A percentile compares a stretch with the other conserved stretches of the same genome.
These are phyloP conservation scores for Penicillium ochrochloron DNA, from an alignment of 495 filamentous ascomycete species.

Conservation along the genomic window DNA sequence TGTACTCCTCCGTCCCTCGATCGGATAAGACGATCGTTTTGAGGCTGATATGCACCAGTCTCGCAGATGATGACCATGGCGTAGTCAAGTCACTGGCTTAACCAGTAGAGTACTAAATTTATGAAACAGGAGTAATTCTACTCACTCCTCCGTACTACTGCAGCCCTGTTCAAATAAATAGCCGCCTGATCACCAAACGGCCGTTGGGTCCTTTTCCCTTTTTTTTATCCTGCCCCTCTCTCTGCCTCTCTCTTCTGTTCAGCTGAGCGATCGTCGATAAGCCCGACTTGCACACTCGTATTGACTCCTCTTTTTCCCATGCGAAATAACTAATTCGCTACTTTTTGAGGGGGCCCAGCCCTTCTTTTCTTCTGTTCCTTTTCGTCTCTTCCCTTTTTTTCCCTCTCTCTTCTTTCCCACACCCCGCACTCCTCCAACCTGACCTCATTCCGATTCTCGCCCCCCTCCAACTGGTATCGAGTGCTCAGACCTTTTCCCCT, in stretches of 20 bases:
- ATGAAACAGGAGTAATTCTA: neutral
- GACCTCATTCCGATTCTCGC: neutral
- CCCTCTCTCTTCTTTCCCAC: conserved; percentile 8
- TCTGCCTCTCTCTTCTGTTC: neutral
- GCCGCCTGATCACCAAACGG: neutral
- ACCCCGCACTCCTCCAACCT: conserved; percentile 8
- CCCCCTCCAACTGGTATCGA: neutral
- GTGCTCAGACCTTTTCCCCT: conserved; percentile 11
- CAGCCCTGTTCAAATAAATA: conserved; percentile 2
- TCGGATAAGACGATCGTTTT: neutral
- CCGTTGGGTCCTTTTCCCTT: neutral
- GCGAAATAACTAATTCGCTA: neutral
- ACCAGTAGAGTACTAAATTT: neutral
- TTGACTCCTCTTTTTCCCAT: neutral
- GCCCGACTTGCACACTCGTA: conserved; percentile 1
- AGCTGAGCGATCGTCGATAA: conserved; percentile 10
- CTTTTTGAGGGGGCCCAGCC: neutral
- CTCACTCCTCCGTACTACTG: neutral
- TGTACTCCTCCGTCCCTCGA: neutral
- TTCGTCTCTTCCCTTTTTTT: conserved; percentile 23
- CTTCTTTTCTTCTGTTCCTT: conserved; percentile 9
- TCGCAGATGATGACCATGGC: neutral
- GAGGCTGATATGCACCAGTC: conserved; percentile 15
- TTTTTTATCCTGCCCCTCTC: neutral
- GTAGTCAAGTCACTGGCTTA: neutral